Evolutionary conservation across 176 grass and related monocot species (phyloP), one percentile per base, ranked within the genome.

Genomic region (Carex parvula): DNA sequence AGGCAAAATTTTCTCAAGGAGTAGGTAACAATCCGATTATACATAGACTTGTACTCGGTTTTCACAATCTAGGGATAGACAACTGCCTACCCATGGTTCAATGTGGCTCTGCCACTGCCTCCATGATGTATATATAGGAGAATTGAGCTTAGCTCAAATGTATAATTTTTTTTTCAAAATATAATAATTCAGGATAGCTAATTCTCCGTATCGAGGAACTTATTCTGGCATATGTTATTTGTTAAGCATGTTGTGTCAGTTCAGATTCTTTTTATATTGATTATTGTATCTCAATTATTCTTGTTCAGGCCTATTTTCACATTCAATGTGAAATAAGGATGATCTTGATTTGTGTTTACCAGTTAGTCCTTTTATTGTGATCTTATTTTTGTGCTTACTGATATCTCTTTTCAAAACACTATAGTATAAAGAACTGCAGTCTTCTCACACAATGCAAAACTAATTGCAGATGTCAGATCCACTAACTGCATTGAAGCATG

Each of bases 401-500:
- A 35, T 78, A 17, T 78, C 21, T 33, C 4, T 78, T 26, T 15
- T 78, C 46, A 24, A 75, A 75, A 29, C 4, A 29, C 53, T 75
- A 17, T 11, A 46, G 3, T 29, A 53, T 15, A 24, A 54, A 16
- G 44, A 74, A 26, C 0, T 74, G 10, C 7, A 53, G 6, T 70
- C 6, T 77, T 22, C 41, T 73, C n/a, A 77, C 50, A 77, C 22
- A 17, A 78, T 56, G 52, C 52, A 78, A 55, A 78, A 17, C 17
- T 18, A 16, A 84, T 89, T 59, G 71, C 80, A 93, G 88, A 85
- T 87, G 46, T 50, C 72, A 4, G 95, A 98, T 86, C 92, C 92
- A 13, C 64, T 98, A 44, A 98, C 92, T 3, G 95, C 95, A 24
- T 84, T 98, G 86, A 94, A 87, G 74, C 67, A 94, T 89, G 89